Evolutionary conservation across 1,284 basidiomycete genomes (phyloP).

Genomic region (Tylopilus sp.): DNA sequence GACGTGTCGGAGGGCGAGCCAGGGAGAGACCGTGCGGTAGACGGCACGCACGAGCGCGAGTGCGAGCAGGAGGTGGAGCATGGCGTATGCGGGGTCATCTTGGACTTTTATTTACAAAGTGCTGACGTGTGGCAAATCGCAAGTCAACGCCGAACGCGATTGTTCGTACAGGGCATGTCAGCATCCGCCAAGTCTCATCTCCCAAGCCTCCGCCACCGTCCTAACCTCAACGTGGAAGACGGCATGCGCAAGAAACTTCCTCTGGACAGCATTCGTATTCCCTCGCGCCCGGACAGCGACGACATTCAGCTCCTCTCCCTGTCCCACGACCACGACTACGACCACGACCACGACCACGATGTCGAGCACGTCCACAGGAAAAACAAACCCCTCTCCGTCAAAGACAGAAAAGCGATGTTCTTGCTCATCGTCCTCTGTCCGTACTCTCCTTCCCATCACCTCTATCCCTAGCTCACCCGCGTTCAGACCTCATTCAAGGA

Average conservation of each 20-base stretch:
- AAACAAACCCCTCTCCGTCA: constrained; percentile 55
- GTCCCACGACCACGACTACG: too few relatives aligned
- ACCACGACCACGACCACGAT: constrained; percentile 44
- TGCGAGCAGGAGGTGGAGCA: constrained; percentile 9
- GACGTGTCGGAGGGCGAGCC: constrained; percentile 38
- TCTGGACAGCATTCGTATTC: constrained; percentile 60
- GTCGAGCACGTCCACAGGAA: constrained; percentile 29
- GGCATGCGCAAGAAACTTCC: constrained; percentile 44
- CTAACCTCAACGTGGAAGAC: constrained; percentile 33
- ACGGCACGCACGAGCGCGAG: constrained; percentile 18
- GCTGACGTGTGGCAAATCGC: constrained; percentile 9
- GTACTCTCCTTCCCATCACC: constrained; percentile 33
- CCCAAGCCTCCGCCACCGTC: constrained; percentile 30
- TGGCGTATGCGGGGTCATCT: too few relatives aligned
- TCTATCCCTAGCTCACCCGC: constrained; percentile 19
- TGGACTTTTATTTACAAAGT: constrained; percentile 4
- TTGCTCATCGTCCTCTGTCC: constrained; percentile 87
- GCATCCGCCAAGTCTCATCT: constrained; percentile 24
- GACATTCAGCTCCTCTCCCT: too few relatives aligned
- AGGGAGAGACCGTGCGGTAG: constrained; percentile 26
- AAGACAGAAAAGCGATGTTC: constrained; percentile 84
- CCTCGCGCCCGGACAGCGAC: constrained; percentile 43
- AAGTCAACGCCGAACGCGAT: constrained; percentile 13
- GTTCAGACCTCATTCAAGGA: constrained; percentile 84
- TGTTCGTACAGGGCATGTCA: constrained; percentile 17